A percentile compares a stretch with the other conserved stretches of the same genome.
These are phyloP conservation scores for Aspergillus alliaceus DNA, from an alignment of 2,329 filamentous ascomycete species.

Conservation along the genomic window DNA sequence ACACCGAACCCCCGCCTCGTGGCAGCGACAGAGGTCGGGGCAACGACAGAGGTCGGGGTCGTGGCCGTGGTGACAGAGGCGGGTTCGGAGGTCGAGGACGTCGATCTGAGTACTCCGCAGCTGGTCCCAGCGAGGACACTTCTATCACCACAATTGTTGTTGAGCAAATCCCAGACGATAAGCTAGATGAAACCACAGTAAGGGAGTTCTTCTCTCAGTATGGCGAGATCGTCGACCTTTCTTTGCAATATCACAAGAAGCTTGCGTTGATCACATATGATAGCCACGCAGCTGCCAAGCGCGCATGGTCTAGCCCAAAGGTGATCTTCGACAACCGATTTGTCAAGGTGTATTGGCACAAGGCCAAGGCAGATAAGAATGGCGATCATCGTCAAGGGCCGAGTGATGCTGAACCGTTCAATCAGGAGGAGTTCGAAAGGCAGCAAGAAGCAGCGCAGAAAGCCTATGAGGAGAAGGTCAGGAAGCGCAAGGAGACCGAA, in stretches of 20 bases:
- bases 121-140: slow-evolving; percentile 54
- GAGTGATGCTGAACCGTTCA: slow-evolving; percentile 37
- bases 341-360: slow-evolving; percentile 65
- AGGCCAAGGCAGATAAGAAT: slow-evolving; percentile 40
- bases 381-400: slow-evolving; percentile 21
- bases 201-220: slow-evolving; percentile 60
- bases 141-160: slow-evolving; percentile 59
- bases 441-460: slow-evolving; percentile 59
- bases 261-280: slow-evolving; percentile 58
- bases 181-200: slow-evolving; percentile 54
- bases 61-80: slow-evolving; percentile 45
- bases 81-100: slow-evolving; percentile 40
- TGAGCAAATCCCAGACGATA: slow-evolving; percentile 61
- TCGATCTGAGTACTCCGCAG: slow-evolving; percentile 55
- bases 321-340: slow-evolving; percentile 65
- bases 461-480: slow-evolving; percentile 55
- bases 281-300: slow-evolving; percentile 51
- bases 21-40: slow-evolving; percentile 36
- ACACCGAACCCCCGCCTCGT: slow-evolving; percentile 21
- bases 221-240: slow-evolving; percentile 56
- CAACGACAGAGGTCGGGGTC: slow-evolving; percentile 43
- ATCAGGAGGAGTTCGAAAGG: slow-evolving; percentile 54
- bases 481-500: slow-evolving; percentile 53
- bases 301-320: slow-evolving; percentile 61
- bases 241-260: slow-evolving; percentile 54